Conservation (phyloP, 768 basidiomycete genomes). For the Chiua virens region DNA sequence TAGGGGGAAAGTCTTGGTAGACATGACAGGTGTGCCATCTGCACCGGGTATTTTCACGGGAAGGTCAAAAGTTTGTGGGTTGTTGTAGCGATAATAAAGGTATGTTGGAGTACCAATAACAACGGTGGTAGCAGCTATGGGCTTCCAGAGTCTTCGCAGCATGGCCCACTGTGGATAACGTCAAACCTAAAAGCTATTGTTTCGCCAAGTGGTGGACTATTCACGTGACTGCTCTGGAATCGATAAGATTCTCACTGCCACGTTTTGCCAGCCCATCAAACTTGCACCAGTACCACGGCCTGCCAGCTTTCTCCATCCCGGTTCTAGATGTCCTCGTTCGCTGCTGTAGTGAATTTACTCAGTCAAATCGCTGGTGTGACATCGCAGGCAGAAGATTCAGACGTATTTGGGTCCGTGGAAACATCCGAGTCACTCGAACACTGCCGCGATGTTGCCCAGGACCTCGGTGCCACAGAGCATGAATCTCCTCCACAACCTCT, state of each 20-base stretch:
- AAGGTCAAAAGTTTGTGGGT: conserved; percentile 57
- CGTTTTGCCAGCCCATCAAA: conserved; percentile 7
- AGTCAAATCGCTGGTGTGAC: conserved; percentile 18
- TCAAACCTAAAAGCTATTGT: not conserved
- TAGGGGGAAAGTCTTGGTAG: conserved; percentile 52
- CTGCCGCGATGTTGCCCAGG: not conserved
- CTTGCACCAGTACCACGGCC: conserved; percentile 30
- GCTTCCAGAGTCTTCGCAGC: conserved; percentile 69
- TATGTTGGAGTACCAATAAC: conserved; percentile 60
- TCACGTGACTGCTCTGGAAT: conserved; percentile 22
- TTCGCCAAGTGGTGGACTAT: not conserved
- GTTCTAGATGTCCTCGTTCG: not conserved
- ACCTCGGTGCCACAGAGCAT: conserved; percentile 15
- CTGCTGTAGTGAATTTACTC: not conserved
- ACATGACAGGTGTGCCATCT: conserved; percentile 61
- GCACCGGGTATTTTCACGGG: conserved; percentile 50
- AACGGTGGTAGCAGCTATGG: conserved; percentile 53
- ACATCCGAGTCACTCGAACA: not conserved
- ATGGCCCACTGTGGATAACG: conserved; percentile 33
- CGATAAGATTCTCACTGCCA: conserved; percentile 28
- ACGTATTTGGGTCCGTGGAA: not conserved
- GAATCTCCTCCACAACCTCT: conserved; percentile 24
- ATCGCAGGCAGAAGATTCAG: conserved; percentile 6
- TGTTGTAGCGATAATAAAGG: conserved; percentile 49
- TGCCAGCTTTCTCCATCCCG: conserved; percentile 8